Conservation (phyloP, 2,329 filamentous ascomycete genomes). For the Trichophaea hybrida region DNA sequence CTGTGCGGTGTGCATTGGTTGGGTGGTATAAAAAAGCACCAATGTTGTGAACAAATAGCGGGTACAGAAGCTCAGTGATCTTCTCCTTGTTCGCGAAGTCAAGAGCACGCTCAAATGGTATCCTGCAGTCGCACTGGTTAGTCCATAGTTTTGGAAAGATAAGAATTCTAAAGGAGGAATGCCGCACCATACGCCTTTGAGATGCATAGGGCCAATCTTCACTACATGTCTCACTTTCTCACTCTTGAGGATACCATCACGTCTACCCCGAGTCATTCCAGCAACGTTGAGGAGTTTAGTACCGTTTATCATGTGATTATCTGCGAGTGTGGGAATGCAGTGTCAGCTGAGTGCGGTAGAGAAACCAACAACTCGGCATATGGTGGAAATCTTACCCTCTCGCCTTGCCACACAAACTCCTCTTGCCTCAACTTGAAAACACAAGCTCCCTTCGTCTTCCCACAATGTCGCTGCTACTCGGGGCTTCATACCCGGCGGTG, state of each 20-base stretch:
- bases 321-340: slow-evolving; percentile 35
- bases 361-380: not conserved
- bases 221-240: slow-evolving; percentile 95
- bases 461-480: slow-evolving; percentile 90
- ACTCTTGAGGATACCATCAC: slow-evolving; percentile 93
- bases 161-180: not conserved
- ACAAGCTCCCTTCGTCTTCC: slow-evolving; percentile 96
- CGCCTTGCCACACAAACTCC: slow-evolving; percentile 89
- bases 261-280: slow-evolving; percentile 88
- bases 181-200: slow-evolving; percentile 89
- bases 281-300: slow-evolving; percentile 95
- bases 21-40: slow-evolving; percentile 87
- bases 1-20: slow-evolving; percentile 67
- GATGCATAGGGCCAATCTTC: slow-evolving; percentile 97
- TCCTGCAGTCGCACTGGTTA: slow-evolving; percentile 45
- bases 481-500: slow-evolving; percentile 89
- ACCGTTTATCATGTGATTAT: slow-evolving; percentile 98
- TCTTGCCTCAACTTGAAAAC: slow-evolving; percentile 93
- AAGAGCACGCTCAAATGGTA: slow-evolving; percentile 90
- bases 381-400: slow-evolving; percentile 48
- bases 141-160: slow-evolving; percentile 7
- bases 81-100: slow-evolving; percentile 99
- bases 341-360: not conserved
- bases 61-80: slow-evolving; percentile 89
- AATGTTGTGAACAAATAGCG: slow-evolving; percentile 95